Base-by-base conservation (phyloP, 2,329 filamentous ascomycete species). In the Neocatenulostroma microsporum region DNA sequence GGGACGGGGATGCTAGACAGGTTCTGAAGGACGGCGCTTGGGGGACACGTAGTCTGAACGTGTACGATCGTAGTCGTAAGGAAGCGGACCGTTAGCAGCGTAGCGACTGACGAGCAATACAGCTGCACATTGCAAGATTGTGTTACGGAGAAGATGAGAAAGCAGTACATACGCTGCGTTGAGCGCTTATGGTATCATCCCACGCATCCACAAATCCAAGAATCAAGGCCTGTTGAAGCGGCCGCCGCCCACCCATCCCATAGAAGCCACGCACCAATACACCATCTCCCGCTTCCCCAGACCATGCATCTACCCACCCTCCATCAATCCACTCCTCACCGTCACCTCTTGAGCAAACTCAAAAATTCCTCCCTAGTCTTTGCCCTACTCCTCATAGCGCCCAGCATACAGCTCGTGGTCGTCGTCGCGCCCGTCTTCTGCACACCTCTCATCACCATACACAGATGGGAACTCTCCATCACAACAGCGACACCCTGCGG, bases 381-480 rank as follows among this genome's bases (percentile, higher is more conserved):
- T 42, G 86, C 85, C 52, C 84, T 86, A 42, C 80, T 81, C 57
- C 94, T 81, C 72, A 98, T 94, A 54, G 87, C 88, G 25, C 91
- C 91, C n/a, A 96, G 75, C 65, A 98, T 93, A 60, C 89, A 96
- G 67, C 87, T 95, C 13, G 91, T 98, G 24, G 93, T 91, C 5
- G 91, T 96, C 13, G 76, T 82, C 34, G 84, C 80, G 26, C 73
- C 76, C 0, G 86, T 87, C 71, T 98, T 95, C 60, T 95, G 78
- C 8, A 98, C 89, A n/a, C 91, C 91, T 30, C 91, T 78, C 88
- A 95, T 96, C 12, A 94, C 87, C 89, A 96, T 98, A 70, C 91
- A 98, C 30, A 96, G 69, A 65, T 98, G 91, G 55, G 79, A 88
- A 11, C 85, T 93, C 58, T 98, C 91, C 82, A 98, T 94, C 41